Evolutionary conservation across 805 yeast genomes (phyloP).

Genomic region (Sugiyamaella smithiae): DNA sequence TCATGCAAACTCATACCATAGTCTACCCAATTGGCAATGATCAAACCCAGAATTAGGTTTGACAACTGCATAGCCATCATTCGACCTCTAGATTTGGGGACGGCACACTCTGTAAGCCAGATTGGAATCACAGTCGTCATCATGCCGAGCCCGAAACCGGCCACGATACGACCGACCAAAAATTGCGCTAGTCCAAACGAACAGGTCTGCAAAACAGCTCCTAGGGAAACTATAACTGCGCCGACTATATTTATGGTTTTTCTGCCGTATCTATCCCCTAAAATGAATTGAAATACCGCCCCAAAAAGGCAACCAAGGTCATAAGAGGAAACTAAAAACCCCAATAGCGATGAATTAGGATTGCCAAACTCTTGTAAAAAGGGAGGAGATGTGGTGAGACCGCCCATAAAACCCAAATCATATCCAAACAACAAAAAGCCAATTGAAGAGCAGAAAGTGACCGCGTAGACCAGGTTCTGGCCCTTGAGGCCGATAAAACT

Average conservation of each 20-base stretch:
- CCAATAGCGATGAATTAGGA: conserved; percentile 7
- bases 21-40: conserved; percentile 26
- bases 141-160: conserved; percentile 31
- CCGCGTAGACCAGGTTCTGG: conserved; percentile 2
- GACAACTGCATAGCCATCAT: conserved; percentile 17
- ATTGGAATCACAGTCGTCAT: conserved; percentile 12
- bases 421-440: conserved; percentile 54
- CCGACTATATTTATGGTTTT: conserved; percentile 56
- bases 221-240: conserved; percentile 47
- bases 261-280: conserved; percentile 61
- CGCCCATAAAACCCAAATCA: conserved; percentile 76
- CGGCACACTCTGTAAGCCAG: conserved; percentile 50
- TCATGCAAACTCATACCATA: conserved; percentile 12
- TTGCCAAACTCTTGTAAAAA: conserved; percentile 36
- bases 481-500: background rate
- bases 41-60: conserved; percentile 26
- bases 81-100: conserved; percentile 62
- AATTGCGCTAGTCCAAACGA: conserved; percentile 57
- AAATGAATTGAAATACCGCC: conserved; percentile 3
- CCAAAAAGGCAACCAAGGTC: conserved; percentile 16
- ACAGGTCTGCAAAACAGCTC: conserved; percentile 20
- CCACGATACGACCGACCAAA: conserved; percentile 58
- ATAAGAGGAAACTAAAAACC: conserved; percentile 8
- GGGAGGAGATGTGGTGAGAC: conserved; percentile 58
- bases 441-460: background rate